phyloP scores from a whole-genome alignment of 495 filamentous ascomycete genomes.

The Penicillium silybi region DNA sequence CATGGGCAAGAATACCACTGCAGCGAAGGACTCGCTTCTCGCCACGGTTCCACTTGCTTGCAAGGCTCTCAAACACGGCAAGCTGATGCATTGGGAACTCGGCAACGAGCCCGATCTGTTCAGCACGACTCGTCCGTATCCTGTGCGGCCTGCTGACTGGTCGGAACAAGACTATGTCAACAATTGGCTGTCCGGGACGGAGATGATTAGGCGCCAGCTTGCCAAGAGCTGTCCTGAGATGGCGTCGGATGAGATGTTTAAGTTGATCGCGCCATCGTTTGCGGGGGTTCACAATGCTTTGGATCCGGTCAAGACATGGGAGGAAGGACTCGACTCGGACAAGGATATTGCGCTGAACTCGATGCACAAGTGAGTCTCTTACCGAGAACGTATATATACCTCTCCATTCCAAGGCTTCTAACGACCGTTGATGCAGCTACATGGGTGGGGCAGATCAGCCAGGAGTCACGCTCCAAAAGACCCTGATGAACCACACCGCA shows the following conservation, averaged over 20 bases:
- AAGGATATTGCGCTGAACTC: slow-evolving; percentile 53
- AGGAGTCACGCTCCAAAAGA: slow-evolving; percentile 60
- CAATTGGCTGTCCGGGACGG: slow-evolving; percentile 58
- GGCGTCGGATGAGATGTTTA: slow-evolving; percentile 34
- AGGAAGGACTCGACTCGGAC: slow-evolving; percentile 48
- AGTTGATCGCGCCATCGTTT: slow-evolving; percentile 60
- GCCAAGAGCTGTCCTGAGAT: slow-evolving; percentile 50
- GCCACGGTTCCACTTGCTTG: slow-evolving; percentile 57
- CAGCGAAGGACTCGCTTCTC: slow-evolving; percentile 48
- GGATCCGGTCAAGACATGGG: slow-evolving; percentile 47
- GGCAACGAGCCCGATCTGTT: slow-evolving; percentile 69
- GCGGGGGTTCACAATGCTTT: slow-evolving; percentile 52
- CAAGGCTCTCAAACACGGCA: slow-evolving; percentile 49
- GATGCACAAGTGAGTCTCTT: slow-evolving; percentile 59
- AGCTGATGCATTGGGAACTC: slow-evolving; percentile 56
- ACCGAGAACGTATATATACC: background rate
- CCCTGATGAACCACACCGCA: slow-evolving; percentile 62
- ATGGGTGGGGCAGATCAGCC: slow-evolving; percentile 58
- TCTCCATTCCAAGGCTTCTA: too few species aligned
- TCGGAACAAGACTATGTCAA: slow-evolving; percentile 53
- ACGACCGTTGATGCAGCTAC: slow-evolving; percentile 44
- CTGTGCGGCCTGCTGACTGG: slow-evolving; percentile 51
- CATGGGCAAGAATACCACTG: slow-evolving; percentile 52
- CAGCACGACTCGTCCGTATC: slow-evolving; percentile 49
- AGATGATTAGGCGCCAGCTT: slow-evolving; percentile 47